These are phyloP conservation scores for Sporothrix brunneoviolacea DNA, from an alignment of 2,329 filamentous ascomycete species.

Conservation along the genomic window DNA sequence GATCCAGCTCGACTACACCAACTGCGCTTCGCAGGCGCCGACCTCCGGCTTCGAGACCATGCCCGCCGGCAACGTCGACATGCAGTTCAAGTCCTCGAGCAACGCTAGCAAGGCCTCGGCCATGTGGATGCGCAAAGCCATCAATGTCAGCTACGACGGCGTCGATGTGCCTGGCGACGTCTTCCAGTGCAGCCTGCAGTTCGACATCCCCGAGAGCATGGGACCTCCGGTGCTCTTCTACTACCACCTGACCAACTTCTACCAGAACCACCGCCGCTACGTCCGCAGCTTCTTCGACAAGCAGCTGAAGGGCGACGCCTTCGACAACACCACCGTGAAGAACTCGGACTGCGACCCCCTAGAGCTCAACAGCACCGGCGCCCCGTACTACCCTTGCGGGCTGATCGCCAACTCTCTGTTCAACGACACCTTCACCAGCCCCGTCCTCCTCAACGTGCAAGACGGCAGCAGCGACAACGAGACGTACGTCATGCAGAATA, in stretches of 20 bases:
- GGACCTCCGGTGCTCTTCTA: slow-evolving; percentile 82
- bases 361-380: slow-evolving; percentile 41
- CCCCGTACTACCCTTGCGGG: slow-evolving; percentile 88
- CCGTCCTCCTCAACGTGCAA: slow-evolving; percentile 51
- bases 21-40: slow-evolving; percentile 58
- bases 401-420: slow-evolving; percentile 95
- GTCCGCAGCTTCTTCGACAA: slow-evolving; percentile 80
- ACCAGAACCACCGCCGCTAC: slow-evolving; percentile 96
- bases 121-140: slow-evolving; percentile 36
- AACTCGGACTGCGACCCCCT: slow-evolving; percentile 72
- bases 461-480: slow-evolving; percentile 31
- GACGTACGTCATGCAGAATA: slow-evolving; percentile 70
- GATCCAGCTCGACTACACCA: slow-evolving; percentile 82
- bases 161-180: slow-evolving; percentile 29
- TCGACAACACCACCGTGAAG: slow-evolving; percentile 54
- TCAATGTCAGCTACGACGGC: slow-evolving; percentile 35
- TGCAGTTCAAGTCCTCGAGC: slow-evolving; percentile 62
- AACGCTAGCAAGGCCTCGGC: slow-evolving; percentile 27
- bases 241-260: slow-evolving; percentile 95
- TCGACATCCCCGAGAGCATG: slow-evolving; percentile 73
- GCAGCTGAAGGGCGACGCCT: slow-evolving; percentile 67
- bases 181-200: slow-evolving; percentile 63
- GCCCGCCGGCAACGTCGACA: slow-evolving; percentile 49
- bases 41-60: slow-evolving; percentile 41
- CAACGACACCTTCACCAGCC: slow-evolving; percentile 78